These are phyloP conservation scores for Ophiocordyceps sinensis DNA, from an alignment of 2,329 filamentous ascomycete genomes.

Conservation along the genomic window DNA sequence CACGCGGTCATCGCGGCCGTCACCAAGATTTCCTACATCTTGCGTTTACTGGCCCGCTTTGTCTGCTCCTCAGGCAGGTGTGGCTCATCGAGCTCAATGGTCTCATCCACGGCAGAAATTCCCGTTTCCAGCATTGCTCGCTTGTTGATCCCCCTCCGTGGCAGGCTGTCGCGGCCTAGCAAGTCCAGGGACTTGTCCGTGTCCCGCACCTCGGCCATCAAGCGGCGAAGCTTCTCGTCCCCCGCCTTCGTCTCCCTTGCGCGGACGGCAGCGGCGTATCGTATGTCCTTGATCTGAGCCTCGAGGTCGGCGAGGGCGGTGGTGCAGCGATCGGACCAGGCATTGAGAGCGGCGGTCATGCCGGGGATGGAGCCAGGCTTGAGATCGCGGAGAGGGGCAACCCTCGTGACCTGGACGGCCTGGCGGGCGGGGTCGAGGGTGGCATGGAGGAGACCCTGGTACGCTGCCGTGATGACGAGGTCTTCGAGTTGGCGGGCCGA, in stretches of 20 bases:
- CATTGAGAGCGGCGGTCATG: conserved; percentile 53
- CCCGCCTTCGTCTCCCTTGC: conserved; percentile 34
- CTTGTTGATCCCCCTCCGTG: conserved; percentile 15
- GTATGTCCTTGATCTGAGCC: conserved; percentile 54
- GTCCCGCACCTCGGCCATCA: conserved; percentile 32
- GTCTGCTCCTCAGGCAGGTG: conserved; percentile 30
- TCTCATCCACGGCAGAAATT: conserved; percentile 29
- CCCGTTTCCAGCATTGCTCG: conserved; percentile 27
- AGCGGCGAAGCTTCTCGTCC: conserved; percentile 30
- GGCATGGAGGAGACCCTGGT: conserved; percentile 66
- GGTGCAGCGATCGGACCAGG: conserved; percentile 70
- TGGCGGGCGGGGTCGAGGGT: conserved; percentile 70
- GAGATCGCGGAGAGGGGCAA: conserved; percentile 78
- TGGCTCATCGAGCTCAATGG: conserved; percentile 42
- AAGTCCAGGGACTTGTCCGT: conserved; percentile 20
- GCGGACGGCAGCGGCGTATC: conserved; percentile 37
- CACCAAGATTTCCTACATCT: too few species aligned
- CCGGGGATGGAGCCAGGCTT: conserved; percentile 54
- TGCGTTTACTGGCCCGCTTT: conserved; percentile 38
- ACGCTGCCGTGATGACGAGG: conserved; percentile 76
- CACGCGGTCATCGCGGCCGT: too few species aligned
- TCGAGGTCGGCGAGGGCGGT: conserved; percentile 63
- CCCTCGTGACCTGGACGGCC: conserved; percentile 61
- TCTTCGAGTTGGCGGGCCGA: conserved; percentile 62
- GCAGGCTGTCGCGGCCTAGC: conserved; percentile 10